Evolutionary conservation across 768 basidiomycete genomes (phyloP).

Genomic region (Atractiella rhizophila): DNA sequence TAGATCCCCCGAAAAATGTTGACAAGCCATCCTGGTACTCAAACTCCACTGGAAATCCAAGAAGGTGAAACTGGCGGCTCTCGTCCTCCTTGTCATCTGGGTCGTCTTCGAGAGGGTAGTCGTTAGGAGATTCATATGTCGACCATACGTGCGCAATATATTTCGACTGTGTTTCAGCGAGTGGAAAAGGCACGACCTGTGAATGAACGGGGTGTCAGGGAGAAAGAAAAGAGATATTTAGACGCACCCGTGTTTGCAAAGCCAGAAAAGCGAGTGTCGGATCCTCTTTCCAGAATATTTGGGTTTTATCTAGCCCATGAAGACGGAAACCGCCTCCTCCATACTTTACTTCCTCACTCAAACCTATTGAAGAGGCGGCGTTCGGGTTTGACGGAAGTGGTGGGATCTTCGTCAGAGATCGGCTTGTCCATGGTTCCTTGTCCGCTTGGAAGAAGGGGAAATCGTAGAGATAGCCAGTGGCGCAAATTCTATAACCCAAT

Average conservation of each 20-base stretch:
- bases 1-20: too few species aligned
- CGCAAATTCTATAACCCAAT: too few species aligned
- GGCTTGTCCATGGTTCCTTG: conserved; percentile 17
- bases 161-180: conserved; percentile 13
- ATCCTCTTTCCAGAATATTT: conserved; percentile 21
- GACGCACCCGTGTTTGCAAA: conserved; percentile 15
- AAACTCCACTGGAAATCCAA: too few species aligned
- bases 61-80: too few species aligned
- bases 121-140: too few species aligned
- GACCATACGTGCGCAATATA: too few species aligned
- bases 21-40: too few species aligned
- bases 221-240: not conserved
- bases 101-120: too few species aligned
- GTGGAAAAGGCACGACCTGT: conserved; percentile 12
- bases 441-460: conserved; percentile 19
- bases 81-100: too few species aligned
- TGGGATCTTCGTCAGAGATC: conserved; percentile 9
- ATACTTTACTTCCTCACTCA: conserved; percentile 8
- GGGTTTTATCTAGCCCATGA: conserved; percentile 20
- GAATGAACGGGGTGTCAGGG: not conserved
- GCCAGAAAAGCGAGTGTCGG: conserved; percentile 20
- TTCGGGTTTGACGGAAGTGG: not conserved
- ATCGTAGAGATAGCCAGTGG: conserved; percentile 23
- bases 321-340: conserved; percentile 17
- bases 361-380: not conserved